These are phyloP conservation scores for Eustoma russellianum DNA, from an alignment of 257 asterid genomes.

Conservation along the genomic window DNA sequence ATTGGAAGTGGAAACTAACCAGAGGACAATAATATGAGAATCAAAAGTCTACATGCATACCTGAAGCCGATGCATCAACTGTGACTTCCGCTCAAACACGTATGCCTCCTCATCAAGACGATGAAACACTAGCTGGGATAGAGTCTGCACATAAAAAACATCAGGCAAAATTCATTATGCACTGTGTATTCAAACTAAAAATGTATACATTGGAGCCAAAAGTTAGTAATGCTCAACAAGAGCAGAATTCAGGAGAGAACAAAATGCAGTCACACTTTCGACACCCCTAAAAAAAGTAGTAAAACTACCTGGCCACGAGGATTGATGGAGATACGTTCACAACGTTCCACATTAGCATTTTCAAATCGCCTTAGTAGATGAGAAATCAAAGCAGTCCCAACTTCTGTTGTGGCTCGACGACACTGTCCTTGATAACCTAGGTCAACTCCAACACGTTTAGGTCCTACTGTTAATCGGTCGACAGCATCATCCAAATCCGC, in stretches of 20 bases:
- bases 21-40: background rate
- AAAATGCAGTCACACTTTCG: no score
- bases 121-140: constrained; percentile 81
- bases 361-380: constrained; percentile 71
- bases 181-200: no score
- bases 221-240: no score
- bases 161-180: background rate
- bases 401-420: constrained; percentile 81
- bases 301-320: constrained; percentile 90
- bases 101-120: constrained; percentile 86
- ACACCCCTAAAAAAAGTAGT: background rate
- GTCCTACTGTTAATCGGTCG: constrained; percentile 95
- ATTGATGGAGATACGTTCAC: constrained; percentile 85
- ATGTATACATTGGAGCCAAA: no score
- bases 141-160: constrained; percentile 44
- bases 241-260: no score
- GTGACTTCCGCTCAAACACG: constrained; percentile 81
- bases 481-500: constrained; percentile 95
- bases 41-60: constrained; percentile 26
- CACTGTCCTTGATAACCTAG: constrained; percentile 92
- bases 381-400: constrained; percentile 82
- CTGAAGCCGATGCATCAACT: constrained; percentile 97
- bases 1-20: background rate
- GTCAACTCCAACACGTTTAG: constrained; percentile 64
- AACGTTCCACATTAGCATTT: constrained; percentile 73